phyloP scores from a whole-genome alignment of 139 green algal genomes.

The Haematococcus lacustris region DNA sequence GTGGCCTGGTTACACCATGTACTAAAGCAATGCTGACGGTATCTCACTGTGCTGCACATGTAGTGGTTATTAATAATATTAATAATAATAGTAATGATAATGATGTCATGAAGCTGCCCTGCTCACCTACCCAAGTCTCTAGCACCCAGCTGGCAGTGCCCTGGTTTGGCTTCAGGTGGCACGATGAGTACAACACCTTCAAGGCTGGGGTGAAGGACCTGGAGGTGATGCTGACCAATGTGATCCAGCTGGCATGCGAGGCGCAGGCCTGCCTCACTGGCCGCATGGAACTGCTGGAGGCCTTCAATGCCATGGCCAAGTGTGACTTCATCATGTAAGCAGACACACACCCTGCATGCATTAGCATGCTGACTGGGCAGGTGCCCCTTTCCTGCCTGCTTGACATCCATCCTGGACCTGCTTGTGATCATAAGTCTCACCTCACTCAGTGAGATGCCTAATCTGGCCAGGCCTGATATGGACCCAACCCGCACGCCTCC shows the following conservation, averaged over 20 bases:
- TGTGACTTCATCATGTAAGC: slow-evolving; percentile 40
- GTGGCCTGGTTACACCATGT: neutral
- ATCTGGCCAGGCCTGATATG: no score
- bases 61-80: neutral
- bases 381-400: no score
- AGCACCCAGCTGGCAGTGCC: neutral
- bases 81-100: neutral
- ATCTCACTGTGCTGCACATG: neutral
- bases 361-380: no score
- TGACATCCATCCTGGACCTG: no score
- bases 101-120: neutral
- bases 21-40: neutral
- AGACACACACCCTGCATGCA: no score
- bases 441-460: no score
- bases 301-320: slow-evolving; percentile 63
- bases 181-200: slow-evolving; percentile 86
- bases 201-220: slow-evolving; percentile 66
- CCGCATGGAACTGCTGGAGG: slow-evolving; percentile 51
- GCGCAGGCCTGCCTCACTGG: slow-evolving; percentile 27
- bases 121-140: neutral
- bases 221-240: slow-evolving; percentile 62
- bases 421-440: no score
- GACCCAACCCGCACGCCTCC: no score
- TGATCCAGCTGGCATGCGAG: slow-evolving; percentile 60
- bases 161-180: slow-evolving; percentile 42